Evolutionary conservation across 2,329 filamentous ascomycete genomes (phyloP), one percentile per base, ranked within the genome.

Genomic region (Colletotrichum spaethianum): DNA sequence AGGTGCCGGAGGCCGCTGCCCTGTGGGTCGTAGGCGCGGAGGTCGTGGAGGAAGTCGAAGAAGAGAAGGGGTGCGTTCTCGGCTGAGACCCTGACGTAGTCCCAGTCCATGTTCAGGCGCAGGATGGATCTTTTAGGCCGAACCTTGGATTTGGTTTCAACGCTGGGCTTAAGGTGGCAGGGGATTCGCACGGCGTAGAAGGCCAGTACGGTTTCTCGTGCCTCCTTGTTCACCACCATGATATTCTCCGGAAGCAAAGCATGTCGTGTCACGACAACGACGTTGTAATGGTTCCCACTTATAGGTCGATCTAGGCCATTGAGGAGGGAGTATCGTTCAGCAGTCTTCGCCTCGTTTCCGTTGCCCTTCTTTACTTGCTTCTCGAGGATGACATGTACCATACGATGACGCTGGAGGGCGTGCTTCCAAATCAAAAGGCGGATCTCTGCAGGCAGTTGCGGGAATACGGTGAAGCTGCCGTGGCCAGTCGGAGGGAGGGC

Each of bases 31-130:
- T 42, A 3, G 18, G 65, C 59, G 36, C 59, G 65, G 2, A 72
- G 59, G 38, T 72, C 59, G 65, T 72, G 53, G 53, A 72, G 23
- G 46, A 72, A 68, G 57, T 71, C 64, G 12, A 68, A 33, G 23
- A 65, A 65, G 14, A 59, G 28, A 0, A 5, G 3, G 33, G 28
- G 16, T 3, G 38, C 12, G 18, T 44, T 6, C 0, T 26, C 42
- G 1, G 50, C 8, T 0, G 50, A 33, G 44, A 70, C n/a, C 2
- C 23, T 38, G 18, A 72, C 23, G 44, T 70, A 64, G 53, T 72
- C 70, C 52, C 60, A 61, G 7, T 44, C 23, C 9, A 72, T 11
- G 44, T 70, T 72, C 11, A 72, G 38, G 1, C 36, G 31, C 36
- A 72, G 23, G 4, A 2, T 16, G 1, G 23, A 31, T 14, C 7